These are phyloP conservation scores for Aeschynomene evenia DNA, from an alignment of 306 rosid genomes.

Conservation along the genomic window DNA sequence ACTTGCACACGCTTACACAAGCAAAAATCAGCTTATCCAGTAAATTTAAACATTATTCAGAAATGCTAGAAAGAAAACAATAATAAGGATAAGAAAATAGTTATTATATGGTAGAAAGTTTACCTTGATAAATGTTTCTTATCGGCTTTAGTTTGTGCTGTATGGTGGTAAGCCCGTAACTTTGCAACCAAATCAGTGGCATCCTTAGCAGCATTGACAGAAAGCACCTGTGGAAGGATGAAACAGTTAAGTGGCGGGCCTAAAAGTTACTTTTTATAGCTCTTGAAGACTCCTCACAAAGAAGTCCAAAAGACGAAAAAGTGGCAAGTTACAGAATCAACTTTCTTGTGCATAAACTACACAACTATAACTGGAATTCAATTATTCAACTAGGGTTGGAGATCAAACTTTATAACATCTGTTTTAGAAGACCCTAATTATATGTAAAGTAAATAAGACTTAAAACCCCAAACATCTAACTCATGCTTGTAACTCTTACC, in stretches of 20 bases:
- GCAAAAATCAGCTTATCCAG: neutral
- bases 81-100: neutral
- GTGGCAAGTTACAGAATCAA: neutral
- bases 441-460: neutral
- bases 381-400: neutral
- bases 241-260: neutral
- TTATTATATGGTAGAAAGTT: neutral
- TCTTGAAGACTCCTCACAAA: neutral
- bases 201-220: constrained; percentile 99
- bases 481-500: constrained; percentile 38
- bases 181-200: constrained; percentile 92
- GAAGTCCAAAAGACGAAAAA: neutral
- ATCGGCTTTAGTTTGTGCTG: constrained; percentile 87
- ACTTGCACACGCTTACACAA: neutral
- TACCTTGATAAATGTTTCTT: constrained; percentile 90
- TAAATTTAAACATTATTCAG: neutral
- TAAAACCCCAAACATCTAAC: neutral
- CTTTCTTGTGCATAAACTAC: neutral
- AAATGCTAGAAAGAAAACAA: neutral
- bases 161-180: constrained; percentile 79
- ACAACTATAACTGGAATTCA: neutral
- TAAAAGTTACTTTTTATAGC: neutral
- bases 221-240: constrained; percentile 61
- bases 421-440: neutral
- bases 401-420: constrained; percentile 21